A percentile compares a stretch with the other conserved stretches of the same genome.
Conservation (phyloP, 2,329 filamentous ascomycete genomes). For the Coniochaeta sp. region DNA sequence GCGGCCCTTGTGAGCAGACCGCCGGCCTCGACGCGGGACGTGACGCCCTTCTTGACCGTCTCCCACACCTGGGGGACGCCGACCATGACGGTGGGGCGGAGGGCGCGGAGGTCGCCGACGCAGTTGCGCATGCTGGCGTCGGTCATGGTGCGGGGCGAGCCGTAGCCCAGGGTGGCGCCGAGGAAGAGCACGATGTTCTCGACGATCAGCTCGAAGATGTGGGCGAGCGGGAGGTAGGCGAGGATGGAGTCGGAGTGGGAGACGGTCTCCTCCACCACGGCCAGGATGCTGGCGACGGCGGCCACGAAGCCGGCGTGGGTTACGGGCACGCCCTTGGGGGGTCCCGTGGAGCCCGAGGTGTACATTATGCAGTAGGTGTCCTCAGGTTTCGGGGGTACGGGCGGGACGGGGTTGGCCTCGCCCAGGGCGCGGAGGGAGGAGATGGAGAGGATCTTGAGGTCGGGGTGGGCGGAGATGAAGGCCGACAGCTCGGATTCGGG, state of each 20-base stretch:
- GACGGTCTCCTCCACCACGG: conserved; percentile 70
- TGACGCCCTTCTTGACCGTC: conserved; percentile 90
- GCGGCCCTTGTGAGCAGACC: conserved; percentile 65
- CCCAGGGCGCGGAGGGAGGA: conserved; percentile 49
- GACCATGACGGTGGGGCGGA: conserved; percentile 81
- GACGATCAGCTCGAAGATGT: conserved; percentile 94
- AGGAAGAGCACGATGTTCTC: conserved; percentile 87
- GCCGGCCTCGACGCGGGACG: conserved; percentile 66
- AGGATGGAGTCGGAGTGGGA: conserved; percentile 72
- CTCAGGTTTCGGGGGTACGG: conserved; percentile 62
- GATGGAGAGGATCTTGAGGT: conserved; percentile 45
- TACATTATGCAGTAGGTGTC: conserved; percentile 82
- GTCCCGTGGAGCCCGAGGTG: conserved; percentile 83
- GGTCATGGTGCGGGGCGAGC: conserved; percentile 80
- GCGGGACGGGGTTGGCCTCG: conserved; percentile 61
- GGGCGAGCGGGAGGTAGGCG: conserved; percentile 87
- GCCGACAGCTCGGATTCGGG: conserved; percentile 42
- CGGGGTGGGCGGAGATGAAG: conserved; percentile 48
- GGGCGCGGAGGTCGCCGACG: conserved; percentile 87
- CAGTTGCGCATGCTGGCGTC: conserved; percentile 83
- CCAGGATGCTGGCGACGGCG: conserved; percentile 74
- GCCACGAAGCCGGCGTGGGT: conserved; percentile 75
- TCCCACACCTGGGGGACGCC: conserved; percentile 98
- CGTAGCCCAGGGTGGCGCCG: conserved; percentile 89
- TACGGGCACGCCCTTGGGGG: conserved; percentile 82